Conservation (phyloP, 164 flowering plant genomes). For the Kalanchoe fedtschenkoi region DNA sequence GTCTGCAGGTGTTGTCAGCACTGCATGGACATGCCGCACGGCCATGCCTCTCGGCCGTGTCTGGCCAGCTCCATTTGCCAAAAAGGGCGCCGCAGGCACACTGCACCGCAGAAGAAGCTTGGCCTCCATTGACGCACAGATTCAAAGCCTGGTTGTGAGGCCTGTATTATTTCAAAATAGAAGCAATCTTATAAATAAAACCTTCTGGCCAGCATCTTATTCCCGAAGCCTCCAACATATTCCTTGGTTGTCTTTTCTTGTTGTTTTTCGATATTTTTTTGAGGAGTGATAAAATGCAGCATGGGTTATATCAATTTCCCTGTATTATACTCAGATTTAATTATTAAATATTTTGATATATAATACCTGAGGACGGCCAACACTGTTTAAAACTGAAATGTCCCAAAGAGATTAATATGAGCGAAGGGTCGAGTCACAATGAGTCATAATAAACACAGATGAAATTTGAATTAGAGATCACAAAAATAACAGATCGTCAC, state of each 20-base stretch:
- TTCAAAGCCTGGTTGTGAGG: too few relatives aligned
- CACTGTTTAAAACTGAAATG: background rate
- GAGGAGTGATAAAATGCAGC: background rate
- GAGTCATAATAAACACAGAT: too few relatives aligned
- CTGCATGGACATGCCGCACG: conserved; percentile 14
- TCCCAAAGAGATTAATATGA: too few relatives aligned
- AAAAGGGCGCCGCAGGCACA: background rate
- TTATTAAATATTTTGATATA: too few relatives aligned
- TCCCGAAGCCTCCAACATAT: background rate
- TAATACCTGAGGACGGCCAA: background rate
- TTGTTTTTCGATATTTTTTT: background rate
- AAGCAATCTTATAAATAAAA: background rate
- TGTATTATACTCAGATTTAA: background rate
- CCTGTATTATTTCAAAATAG: too few relatives aligned
- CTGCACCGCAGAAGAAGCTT: background rate
- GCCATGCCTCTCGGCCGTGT: background rate
- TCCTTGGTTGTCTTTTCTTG: conserved; percentile 6
- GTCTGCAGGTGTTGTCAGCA: conserved; percentile 24
- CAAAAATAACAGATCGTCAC: too few relatives aligned
- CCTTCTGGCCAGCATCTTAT: background rate
- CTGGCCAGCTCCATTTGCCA: too few relatives aligned
- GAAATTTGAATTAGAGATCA: too few relatives aligned
- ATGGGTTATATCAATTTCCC: background rate
- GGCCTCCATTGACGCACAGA: background rate
- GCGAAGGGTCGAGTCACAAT: too few relatives aligned